Conservation (phyloP, 371 early-diverging fungal species). For the Saksenaea oblongispora region DNA sequence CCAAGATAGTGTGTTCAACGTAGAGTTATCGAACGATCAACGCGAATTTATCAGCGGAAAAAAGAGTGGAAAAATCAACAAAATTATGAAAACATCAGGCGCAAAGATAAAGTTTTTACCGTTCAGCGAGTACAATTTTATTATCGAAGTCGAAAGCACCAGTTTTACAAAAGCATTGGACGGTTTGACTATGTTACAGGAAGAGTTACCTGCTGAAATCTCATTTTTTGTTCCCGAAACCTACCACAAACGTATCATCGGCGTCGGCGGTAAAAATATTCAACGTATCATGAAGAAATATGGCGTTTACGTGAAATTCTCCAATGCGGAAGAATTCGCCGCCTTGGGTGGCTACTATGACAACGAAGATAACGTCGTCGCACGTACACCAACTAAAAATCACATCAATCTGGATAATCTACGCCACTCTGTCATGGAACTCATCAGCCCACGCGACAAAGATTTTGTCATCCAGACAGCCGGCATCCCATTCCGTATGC, state of each 20-base stretch:
- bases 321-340: conserved; percentile 79
- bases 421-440: conserved; percentile 74
- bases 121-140: conserved; percentile 75
- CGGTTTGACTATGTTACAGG: conserved; percentile 72
- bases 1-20: conserved; percentile 35
- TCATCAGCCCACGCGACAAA: conserved; percentile 63
- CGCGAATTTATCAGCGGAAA: conserved; percentile 93
- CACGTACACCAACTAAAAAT: conserved; percentile 88
- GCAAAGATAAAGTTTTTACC: conserved; percentile 62
- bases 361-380: conserved; percentile 84
- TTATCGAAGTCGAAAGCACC: conserved; percentile 71
- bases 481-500: conserved; percentile 47
- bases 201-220: conserved; percentile 86
- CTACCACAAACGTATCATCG: conserved; percentile 94
- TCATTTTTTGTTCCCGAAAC: conserved; percentile 88
- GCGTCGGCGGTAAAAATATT: conserved; percentile 93
- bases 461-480: conserved; percentile 41
- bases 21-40: conserved; percentile 82
- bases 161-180: conserved; percentile 61
- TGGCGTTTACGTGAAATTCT: conserved; percentile 94
- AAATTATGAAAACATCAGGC: conserved; percentile 82
- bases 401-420: conserved; percentile 66
- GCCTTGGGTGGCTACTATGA: conserved; percentile 79
- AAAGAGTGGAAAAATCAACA: conserved; percentile 94
- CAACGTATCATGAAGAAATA: conserved; percentile 95